Conservation (phyloP, 2,329 filamentous ascomycete genomes). For the Pestalotiopsis sp. region DNA sequence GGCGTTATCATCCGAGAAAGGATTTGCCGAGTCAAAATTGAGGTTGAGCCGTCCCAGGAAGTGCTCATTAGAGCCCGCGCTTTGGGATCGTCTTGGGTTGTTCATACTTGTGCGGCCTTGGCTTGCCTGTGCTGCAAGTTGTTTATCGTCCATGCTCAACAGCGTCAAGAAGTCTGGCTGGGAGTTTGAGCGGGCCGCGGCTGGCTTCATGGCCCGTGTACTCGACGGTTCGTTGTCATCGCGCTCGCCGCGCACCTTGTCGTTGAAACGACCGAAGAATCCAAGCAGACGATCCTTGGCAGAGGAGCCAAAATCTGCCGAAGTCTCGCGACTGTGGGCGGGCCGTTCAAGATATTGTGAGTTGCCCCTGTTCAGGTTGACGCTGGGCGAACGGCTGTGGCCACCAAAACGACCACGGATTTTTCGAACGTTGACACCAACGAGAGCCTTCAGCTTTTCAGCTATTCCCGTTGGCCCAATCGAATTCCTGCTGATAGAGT, state of each 20-base stretch:
- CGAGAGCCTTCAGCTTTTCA: conserved; percentile 41
- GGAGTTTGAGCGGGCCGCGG: conserved; percentile 19
- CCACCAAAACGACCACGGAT: conserved; percentile 38
- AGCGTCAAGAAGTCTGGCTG: conserved; percentile 48
- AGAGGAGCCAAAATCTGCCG: conserved; percentile 27
- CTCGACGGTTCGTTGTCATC: conserved; percentile 28
- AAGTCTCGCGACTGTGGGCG: conserved; percentile 42
- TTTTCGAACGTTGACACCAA: conserved; percentile 38
- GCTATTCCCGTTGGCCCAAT: conserved; percentile 51
- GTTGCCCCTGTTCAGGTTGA: conserved; percentile 55
- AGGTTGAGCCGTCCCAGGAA: conserved; percentile 43
- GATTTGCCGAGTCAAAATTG: conserved; percentile 39
- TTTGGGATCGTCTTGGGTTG: conserved; percentile 30
- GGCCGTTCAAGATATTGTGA: conserved; percentile 50
- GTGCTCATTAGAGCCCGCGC: conserved; percentile 37
- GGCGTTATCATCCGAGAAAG: conserved; percentile 52
- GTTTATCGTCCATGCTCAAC: conserved; percentile 43
- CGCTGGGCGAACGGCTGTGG: conserved; percentile 38
- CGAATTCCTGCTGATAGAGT: conserved; percentile 47
- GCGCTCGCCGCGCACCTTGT: conserved; percentile 28
- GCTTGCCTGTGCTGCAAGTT: conserved; percentile 29
- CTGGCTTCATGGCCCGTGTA: conserved; percentile 27
- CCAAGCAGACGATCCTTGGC: conserved; percentile 43
- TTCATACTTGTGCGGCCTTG: conserved; percentile 15
- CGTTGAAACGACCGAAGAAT: conserved; percentile 48